Base-by-base conservation (phyloP, 345 rosid species). In the Odontarrhena argentea region DNA sequence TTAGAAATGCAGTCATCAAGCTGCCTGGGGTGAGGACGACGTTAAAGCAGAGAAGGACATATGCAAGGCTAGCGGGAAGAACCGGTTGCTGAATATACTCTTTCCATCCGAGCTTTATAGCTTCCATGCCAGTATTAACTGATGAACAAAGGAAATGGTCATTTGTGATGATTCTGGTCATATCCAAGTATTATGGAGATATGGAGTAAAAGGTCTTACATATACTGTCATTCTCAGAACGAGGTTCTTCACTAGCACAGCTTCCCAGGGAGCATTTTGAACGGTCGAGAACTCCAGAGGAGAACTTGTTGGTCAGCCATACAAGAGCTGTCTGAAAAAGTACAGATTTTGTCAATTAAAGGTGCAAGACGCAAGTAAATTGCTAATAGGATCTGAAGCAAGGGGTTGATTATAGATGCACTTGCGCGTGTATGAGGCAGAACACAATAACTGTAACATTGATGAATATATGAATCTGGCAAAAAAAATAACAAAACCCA, bases 51-150 rank as follows among this genome's bases (percentile, higher is more conserved):
- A 93, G 87, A 48, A 93, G 88, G 60, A 90, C 99, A 51, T 66
- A 86, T 49, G 99, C 96, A 6, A 90, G 90, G 80, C 98, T 90
- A 63, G 98, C 98, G 22, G 97, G 97, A 60, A 93, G 94, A 74
- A 87, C 96, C 2, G 96, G 99, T 73, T 88, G 96, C 55, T 90
- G 92, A 60, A 90, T 68, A 69, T 90, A 93, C 78, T 93, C 97
- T 84, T 76, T 88, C 99, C 95, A 90, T 71, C 97, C 99, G 32
- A 85, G 91, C 80, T 85, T 93, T 74, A 93, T 85, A 65, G 95
- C 85, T 60, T 86, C 92, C 67, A 89, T 57, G 63, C 96, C 84
- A 55, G 42, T 69, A 77, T 66, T 79, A 69, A 78, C 82, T 77
- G 72, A 41, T 41, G 55, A 74, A 64, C 61, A 68, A 73, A 60